Evolutionary conservation across 345 rosid species (phyloP).

Genomic region (Psidium friedrichsthalianum): DNA sequence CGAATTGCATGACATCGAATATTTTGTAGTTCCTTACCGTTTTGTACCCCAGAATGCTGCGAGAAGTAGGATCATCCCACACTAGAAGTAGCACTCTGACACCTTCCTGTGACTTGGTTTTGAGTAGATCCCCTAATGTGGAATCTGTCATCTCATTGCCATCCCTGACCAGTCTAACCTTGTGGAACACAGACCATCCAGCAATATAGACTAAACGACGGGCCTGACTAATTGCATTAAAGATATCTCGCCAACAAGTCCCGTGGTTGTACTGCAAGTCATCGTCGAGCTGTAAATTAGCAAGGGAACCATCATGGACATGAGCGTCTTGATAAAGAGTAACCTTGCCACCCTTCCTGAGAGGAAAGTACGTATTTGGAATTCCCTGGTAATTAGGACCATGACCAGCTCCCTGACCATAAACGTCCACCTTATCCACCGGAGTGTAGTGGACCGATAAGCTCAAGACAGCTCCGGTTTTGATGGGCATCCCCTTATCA

Average conservation of each 20-base stretch:
- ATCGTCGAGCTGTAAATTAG: conserved; percentile 45
- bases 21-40: conserved; percentile 35
- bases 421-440: conserved; percentile 30
- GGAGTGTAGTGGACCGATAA: conserved; percentile 64
- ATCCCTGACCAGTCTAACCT: conserved; percentile 51
- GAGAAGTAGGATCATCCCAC: conserved; percentile 97
- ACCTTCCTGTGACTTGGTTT: conserved; percentile 87
- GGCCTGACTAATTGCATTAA: conserved; percentile 65
- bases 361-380: conserved; percentile 78
- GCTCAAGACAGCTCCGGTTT: conserved; percentile 54
- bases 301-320: conserved; percentile 49
- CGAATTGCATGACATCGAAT: not conserved
- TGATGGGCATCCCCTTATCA: conserved; percentile 58
- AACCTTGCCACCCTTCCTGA: conserved; percentile 70
- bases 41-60: conserved; percentile 51
- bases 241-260: conserved; percentile 74
- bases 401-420: conserved; percentile 46
- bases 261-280: conserved; percentile 36
- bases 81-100: conserved; percentile 84
- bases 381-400: conserved; percentile 53
- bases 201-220: conserved; percentile 72
- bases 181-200: conserved; percentile 86
- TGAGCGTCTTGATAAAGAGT: conserved; percentile 95
- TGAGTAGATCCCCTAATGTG: conserved; percentile 72
- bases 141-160: conserved; percentile 16